These are phyloP conservation scores for Dioszegia crocea DNA, from an alignment of 768 basidiomycete species.

Conservation along the genomic window DNA sequence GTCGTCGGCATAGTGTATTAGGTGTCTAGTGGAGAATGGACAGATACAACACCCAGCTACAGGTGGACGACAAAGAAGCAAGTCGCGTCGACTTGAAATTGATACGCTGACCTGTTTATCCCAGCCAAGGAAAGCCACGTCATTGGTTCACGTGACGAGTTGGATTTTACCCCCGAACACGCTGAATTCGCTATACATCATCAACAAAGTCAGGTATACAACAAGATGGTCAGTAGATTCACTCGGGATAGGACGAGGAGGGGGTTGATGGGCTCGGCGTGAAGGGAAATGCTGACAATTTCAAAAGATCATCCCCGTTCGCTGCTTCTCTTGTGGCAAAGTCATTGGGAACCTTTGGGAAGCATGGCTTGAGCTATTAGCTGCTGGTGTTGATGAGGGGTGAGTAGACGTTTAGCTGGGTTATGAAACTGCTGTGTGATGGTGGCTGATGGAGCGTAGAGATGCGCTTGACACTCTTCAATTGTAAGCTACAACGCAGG, in stretches of 20 bases:
- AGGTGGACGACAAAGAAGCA: neutral
- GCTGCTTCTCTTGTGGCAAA: constrained; percentile 95
- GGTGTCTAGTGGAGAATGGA: neutral
- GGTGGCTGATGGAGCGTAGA: constrained; percentile 51
- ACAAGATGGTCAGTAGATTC: constrained; percentile 15
- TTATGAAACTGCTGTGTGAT: neutral
- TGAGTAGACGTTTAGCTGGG: constrained; percentile 50
- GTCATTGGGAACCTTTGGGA: constrained; percentile 97
- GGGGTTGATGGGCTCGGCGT: too few relatives aligned
- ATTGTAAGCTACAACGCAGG: constrained; percentile 50
- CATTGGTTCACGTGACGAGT: neutral
- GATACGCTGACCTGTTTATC: too few relatives aligned
- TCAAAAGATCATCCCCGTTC: constrained; percentile 83
- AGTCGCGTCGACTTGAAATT: neutral
- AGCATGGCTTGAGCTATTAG: constrained; percentile 73
- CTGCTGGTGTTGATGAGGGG: constrained; percentile 83
- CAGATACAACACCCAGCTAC: neutral
- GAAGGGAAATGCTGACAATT: constrained; percentile 2
- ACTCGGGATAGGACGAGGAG: neutral
- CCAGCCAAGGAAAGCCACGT: neutral
- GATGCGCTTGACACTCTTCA: constrained; percentile 85
- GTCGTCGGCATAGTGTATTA: constrained; percentile 1
- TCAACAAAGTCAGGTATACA: neutral
- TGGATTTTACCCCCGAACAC: neutral
- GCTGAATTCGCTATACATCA: too few relatives aligned